Evolutionary conservation across 345 rosid species (phyloP).

Genomic region (Brassica cretica): DNA sequence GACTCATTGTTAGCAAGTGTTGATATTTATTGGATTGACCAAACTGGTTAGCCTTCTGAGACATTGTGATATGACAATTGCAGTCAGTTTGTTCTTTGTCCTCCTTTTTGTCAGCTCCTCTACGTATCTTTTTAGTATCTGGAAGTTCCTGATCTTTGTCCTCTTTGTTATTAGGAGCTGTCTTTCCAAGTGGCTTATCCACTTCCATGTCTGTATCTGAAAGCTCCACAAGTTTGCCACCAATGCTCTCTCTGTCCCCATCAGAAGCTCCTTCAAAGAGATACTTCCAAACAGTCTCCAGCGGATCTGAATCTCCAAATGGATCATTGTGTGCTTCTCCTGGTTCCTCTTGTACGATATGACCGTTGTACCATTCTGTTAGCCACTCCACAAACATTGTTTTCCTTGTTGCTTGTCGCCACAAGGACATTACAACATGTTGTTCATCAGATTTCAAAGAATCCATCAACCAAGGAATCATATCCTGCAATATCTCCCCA

Average conservation of each 20-base stretch:
- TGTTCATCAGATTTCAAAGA: conserved; percentile 64
- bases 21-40: conserved; percentile 33
- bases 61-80: conserved; percentile 2
- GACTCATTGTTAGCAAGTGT: conserved; percentile 53
- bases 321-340: conserved; percentile 40
- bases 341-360: conserved; percentile 34
- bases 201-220: conserved; percentile 23
- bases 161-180: conserved; percentile 30
- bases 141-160: conserved; percentile 24
- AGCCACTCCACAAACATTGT: conserved; percentile 88
- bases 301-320: conserved; percentile 46
- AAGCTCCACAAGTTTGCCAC: not conserved
- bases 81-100: conserved; percentile 33
- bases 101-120: conserved; percentile 32
- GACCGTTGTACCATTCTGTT: conserved; percentile 79
- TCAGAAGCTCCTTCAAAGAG: conserved; percentile 46
- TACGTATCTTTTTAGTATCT: conserved; percentile 37
- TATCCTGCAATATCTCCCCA: conserved; percentile 68
- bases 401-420: conserved; percentile 65
- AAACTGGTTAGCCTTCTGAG: conserved; percentile 37
- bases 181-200: conserved; percentile 32
- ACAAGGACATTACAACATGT: conserved; percentile 53
- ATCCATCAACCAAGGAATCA: conserved; percentile 79
- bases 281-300: conserved; percentile 63
- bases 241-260: conserved; percentile 29